phyloP scores from a whole-genome alignment of 2,329 filamentous ascomycete species.

The Trichophyton simii region DNA sequence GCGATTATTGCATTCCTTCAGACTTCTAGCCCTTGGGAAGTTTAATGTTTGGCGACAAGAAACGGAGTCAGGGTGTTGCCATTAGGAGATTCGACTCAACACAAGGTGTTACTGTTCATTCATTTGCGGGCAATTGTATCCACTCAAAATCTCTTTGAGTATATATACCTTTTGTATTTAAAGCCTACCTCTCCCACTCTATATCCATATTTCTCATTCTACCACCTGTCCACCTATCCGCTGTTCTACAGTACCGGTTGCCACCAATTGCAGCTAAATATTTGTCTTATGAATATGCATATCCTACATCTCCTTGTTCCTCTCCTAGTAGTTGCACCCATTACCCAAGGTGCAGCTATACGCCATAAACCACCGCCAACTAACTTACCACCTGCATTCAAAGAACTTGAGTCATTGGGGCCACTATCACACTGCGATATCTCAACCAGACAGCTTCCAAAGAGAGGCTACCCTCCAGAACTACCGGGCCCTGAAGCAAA shows the following conservation, averaged over 20 bases:
- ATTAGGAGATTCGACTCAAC: not conserved
- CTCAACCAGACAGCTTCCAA: slow-evolving; percentile 4
- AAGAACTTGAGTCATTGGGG: not conserved
- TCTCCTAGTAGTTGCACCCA: not conserved
- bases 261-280: not conserved
- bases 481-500: slow-evolving; percentile 22
- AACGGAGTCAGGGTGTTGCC: not conserved
- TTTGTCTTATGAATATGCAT: not conserved
- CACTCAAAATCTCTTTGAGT: not conserved
- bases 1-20: not conserved
- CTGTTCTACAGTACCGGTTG: not conserved
- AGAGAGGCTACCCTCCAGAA: slow-evolving; percentile 13
- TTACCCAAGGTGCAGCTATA: not conserved
- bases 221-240: not conserved
- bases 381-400: not conserved
- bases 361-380: not conserved
- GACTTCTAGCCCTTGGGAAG: not conserved
- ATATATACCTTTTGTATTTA: not conserved
- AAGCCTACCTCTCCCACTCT: not conserved
- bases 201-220: not conserved
- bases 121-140: not conserved
- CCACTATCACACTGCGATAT: not conserved
- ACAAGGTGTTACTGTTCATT: not conserved
- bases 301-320: not conserved
- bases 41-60: not conserved